Conservation (phyloP, 2,329 filamentous ascomycete genomes). For the Apiospora phragmitis region DNA sequence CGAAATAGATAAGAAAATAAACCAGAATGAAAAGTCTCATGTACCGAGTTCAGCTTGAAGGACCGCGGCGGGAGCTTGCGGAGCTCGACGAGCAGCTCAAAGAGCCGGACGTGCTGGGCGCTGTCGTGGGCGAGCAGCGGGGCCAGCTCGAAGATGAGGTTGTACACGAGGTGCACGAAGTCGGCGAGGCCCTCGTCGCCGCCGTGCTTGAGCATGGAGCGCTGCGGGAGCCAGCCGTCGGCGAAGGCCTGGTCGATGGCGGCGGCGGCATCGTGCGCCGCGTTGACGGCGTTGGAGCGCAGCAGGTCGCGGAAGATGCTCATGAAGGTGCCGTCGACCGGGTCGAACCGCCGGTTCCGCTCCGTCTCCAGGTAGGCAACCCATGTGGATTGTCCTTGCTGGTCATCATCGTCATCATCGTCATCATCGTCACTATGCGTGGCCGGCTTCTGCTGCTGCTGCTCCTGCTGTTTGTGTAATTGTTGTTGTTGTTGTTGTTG, state of each 20-base stretch:
- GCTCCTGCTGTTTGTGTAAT: neutral
- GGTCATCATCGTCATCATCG: neutral
- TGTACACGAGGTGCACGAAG: slow-evolving; percentile 12
- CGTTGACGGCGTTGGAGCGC: neutral
- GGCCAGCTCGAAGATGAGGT: slow-evolving; percentile 11
- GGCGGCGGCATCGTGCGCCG: neutral
- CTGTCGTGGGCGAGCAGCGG: slow-evolving; percentile 8
- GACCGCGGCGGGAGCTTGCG: slow-evolving; percentile 7
- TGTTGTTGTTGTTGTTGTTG: too few species aligned
- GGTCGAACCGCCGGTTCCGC: slow-evolving; percentile 9
- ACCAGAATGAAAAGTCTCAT: neutral
- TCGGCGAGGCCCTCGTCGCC: slow-evolving; percentile 8
- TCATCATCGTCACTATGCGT: neutral
- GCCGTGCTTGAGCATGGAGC: slow-evolving; percentile 11
- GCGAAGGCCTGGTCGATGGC: slow-evolving; percentile 8
- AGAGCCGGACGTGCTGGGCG: slow-evolving; percentile 6
- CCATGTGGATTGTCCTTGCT: neutral
- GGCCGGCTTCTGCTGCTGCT: neutral
- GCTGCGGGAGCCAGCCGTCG: slow-evolving; percentile 4
- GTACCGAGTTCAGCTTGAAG: neutral
- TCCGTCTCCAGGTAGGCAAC: slow-evolving; percentile 9
- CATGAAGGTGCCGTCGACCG: slow-evolving; percentile 7
- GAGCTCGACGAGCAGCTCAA: slow-evolving; percentile 8
- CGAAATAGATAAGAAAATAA: neutral
- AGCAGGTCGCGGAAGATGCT: slow-evolving; percentile 10